These are phyloP conservation scores for Elymus sibiricus DNA, from an alignment of 176 grass and related monocot species.

Conservation along the genomic window DNA sequence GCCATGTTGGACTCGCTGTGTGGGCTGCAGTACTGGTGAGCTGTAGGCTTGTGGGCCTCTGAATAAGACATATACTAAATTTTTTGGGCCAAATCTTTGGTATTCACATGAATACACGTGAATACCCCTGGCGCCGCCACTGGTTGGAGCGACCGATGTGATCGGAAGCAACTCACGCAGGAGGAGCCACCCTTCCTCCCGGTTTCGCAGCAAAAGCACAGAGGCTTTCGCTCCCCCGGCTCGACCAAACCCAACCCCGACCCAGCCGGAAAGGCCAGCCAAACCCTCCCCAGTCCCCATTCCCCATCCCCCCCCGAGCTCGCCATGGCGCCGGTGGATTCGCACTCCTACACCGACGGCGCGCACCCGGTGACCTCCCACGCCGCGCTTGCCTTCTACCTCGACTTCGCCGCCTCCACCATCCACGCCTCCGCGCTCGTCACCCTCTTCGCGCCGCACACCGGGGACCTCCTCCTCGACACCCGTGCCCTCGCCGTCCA, in stretches of 20 bases:
- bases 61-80: no score
- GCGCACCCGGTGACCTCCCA: constrained; percentile 44
- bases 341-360: constrained; percentile 83
- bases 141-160: no score
- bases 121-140: no score
- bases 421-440: constrained; percentile 57
- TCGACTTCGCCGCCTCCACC: constrained; percentile 74
- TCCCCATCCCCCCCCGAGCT: neutral
- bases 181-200: no score
- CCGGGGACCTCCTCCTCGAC: constrained; percentile 64
- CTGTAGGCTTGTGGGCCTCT: no score
- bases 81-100: no score
- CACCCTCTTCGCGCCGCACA: constrained; percentile 56
- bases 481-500: constrained; percentile 50
- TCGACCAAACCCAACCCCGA: neutral
- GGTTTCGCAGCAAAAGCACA: neutral
- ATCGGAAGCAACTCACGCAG: no score
- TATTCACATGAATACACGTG: no score
- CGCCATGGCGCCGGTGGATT: constrained; percentile 82
- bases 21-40: no score
- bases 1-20: no score
- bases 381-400: constrained; percentile 66
- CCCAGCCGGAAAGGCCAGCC: neutral
- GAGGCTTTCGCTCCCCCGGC: neutral
- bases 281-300: neutral